Evolutionary conservation across 139 green algal genomes (phyloP).

Genomic region (Chara braunii): DNA sequence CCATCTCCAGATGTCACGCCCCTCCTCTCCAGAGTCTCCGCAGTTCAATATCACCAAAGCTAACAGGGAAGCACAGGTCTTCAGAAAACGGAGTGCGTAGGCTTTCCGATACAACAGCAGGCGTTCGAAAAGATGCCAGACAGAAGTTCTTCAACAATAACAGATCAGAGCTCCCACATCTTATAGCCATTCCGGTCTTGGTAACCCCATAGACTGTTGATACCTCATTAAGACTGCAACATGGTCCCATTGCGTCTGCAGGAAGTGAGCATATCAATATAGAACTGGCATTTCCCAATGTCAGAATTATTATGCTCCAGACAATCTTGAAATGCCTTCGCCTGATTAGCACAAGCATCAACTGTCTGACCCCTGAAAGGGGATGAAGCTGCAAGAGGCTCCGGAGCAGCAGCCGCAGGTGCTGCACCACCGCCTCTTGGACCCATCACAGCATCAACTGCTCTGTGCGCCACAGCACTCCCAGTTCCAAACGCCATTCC

Average conservation of each 20-base stretch:
- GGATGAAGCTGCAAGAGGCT: not conserved
- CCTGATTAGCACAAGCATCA: conserved; percentile 32
- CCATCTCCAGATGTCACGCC: no score
- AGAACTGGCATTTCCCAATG: conserved; percentile 45
- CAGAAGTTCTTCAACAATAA: no score
- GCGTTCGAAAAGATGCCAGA: not conserved
- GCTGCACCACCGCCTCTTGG: conserved; percentile 5
- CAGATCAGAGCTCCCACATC: no score
- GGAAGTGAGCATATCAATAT: conserved; percentile 44
- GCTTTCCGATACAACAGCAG: no score
- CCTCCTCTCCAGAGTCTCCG: no score
- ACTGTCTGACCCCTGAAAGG: not conserved
- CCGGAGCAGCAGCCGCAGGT: conserved; percentile 6
- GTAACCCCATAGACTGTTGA: no score
- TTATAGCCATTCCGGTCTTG: no score
- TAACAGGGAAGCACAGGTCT: no score
- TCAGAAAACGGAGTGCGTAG: no score
- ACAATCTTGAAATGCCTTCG: conserved; percentile 44
- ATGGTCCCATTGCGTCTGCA: conserved; percentile 22
- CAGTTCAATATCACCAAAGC: no score
- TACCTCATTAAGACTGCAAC: no score
- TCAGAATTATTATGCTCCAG: conserved; percentile 24
- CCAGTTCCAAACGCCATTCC: conserved; percentile 43
- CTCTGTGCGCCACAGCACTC: conserved; percentile 40
- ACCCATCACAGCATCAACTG: conserved; percentile 41